Base-by-base conservation (phyloP, 108 stramenopile genomes). In the Phaeodactylum tricornutum region DNA sequence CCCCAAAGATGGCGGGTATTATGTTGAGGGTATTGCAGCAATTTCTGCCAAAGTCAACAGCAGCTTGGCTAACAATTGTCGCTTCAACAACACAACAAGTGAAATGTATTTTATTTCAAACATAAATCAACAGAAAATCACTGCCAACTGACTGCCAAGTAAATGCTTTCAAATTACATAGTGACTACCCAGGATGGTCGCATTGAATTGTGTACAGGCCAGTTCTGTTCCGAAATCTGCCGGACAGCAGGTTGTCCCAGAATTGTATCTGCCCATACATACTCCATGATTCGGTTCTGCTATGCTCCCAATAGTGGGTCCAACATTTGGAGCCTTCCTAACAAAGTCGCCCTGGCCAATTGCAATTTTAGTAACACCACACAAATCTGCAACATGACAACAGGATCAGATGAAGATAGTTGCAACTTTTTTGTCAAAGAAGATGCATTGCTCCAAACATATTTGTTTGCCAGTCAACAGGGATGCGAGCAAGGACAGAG, bases 1-100 rank as follows among this genome's bases (percentile, higher is more conserved):
- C 15, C 42, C 42, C 17, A 16, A 43, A 43, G 16, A 43, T 43
- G 42, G 42, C 7, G 42, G 42, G 8, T 43, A 43, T 16, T 43
- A 15, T 19, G 9, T 14, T 15, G 42, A 15, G 8, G 42, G 42
- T 15, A 16, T 15, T 43, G 42, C 42, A 8, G 42, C 14, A 17
- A 8, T 43, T 8, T 15, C 14, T 43, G 8, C 14, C 42, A 15
- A 17, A 7, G 15, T 17, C 16, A 34, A 34, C 33, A 11, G 8
- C 9, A 16, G 16, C 42, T 43, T 16, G 9, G 42, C 17, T 43
- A 9, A 43, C 33, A 12, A n/a, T n/a, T n/a, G n/a, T n/a, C n/a
- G n/a, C n/a, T n/a, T n/a, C n/a, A n/a, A n/a, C n/a, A n/a, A n/a
- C n/a, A n/a, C n/a, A n/a, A n/a, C n/a, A n/a, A n/a, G n/a, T n/a